Base-by-base conservation (phyloP, 306 rosid genomes). In the Rubus idaeus region DNA sequence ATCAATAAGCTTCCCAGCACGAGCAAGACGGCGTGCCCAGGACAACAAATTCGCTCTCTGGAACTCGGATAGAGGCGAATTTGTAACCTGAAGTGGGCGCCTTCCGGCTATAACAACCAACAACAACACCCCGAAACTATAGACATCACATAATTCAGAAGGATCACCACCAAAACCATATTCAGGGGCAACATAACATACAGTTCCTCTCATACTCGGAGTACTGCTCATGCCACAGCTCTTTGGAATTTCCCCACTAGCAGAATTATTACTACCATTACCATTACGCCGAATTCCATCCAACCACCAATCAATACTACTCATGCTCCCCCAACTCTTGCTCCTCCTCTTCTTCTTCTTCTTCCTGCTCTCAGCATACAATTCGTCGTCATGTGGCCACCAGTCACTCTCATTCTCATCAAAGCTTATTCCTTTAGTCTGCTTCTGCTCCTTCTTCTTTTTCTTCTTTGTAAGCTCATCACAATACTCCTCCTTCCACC, bases 191-290 rank as follows among this genome's bases (percentile, higher is more conserved):
- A 88, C 87, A 79, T 96, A 96, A 83, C 96, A 92, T 41, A 96
- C 90, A 0, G 99, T 92, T 79, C 99, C 99, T 66, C 99, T 91
- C 94, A 89, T 88, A 77, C 99, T 96, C 4, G 99, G 99, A 41
- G 99, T 96, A 52, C 94, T 96, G 85, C 97, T 96, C 53, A 89
- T 75, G n/a, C 96, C 97, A 71, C 96, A 91, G 79, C 98, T 91
- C 83, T 82, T 87, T 14, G 96, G 91, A 76, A 95, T 88, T 8
- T 95, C 98, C 50, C 96, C 94, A 76, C 87, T 91, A 14, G 70
- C 83, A 46, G 91, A 90, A 84, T 89, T 97, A 23, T 82, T 80
- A 80, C 93, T 88, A n/a, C 8, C 68, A 63, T 42, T 42, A 64
- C 35, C 68, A 63, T 90, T 89, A 45, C 84, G 77, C 0, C 92